Conservation (phyloP, 768 basidiomycete genomes). For the Boletus reticuloceps region DNA sequence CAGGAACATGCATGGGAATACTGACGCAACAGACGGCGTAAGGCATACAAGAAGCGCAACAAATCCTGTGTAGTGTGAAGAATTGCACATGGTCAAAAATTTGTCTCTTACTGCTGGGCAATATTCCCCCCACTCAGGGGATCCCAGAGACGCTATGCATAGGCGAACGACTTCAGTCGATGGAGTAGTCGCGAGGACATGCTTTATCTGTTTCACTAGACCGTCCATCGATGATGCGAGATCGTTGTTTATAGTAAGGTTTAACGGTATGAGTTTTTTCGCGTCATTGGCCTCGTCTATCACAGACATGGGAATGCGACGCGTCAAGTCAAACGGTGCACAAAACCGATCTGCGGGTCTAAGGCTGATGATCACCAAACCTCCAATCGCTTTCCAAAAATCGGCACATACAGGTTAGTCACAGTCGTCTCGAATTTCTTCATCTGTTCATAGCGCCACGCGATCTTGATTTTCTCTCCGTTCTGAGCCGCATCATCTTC, state of each 20-base stretch:
- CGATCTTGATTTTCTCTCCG: constrained; percentile 81
- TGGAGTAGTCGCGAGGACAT: constrained; percentile 25
- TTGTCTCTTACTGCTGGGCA: constrained; percentile 45
- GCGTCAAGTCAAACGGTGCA: constrained; percentile 69
- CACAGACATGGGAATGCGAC: constrained; percentile 50
- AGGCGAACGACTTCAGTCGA: constrained; percentile 48
- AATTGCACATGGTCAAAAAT: neutral
- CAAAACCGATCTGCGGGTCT: constrained; percentile 64
- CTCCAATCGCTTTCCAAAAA: constrained; percentile 9
- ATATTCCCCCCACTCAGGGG: constrained; percentile 68
- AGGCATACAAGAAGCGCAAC: constrained; percentile 64
- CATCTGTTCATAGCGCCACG: constrained; percentile 96
- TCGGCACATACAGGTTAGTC: constrained; percentile 45
- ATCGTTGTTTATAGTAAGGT: constrained; percentile 14
- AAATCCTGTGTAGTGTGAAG: constrained; percentile 49
- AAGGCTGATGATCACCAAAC: constrained; percentile 12
- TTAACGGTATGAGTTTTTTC: constrained; percentile 38
- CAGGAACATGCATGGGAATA: constrained; percentile 64
- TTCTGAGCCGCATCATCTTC: constrained; percentile 35
- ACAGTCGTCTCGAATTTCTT: constrained; percentile 90
- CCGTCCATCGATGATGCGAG: constrained; percentile 18
- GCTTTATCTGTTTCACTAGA: constrained; percentile 30
- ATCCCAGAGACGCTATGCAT: constrained; percentile 62
- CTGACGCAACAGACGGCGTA: constrained; percentile 59
- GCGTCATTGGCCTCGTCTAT: constrained; percentile 43